phyloP scores from a whole-genome alignment of 768 basidiomycete genomes.

The Amanita molliuscula region DNA sequence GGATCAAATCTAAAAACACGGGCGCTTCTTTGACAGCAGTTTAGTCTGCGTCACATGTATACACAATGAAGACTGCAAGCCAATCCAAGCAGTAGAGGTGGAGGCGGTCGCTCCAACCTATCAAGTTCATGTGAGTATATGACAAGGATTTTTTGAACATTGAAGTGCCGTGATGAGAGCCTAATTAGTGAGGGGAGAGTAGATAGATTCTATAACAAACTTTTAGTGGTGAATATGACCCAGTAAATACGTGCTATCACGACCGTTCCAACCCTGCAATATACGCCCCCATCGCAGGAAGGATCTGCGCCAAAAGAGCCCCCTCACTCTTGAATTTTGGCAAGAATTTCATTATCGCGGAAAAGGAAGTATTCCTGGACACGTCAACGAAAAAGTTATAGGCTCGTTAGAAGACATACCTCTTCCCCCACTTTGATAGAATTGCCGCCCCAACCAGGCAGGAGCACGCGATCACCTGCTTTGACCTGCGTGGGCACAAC shows the following conservation, averaged over 20 bases:
- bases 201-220: constrained; percentile 1
- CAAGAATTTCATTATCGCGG: constrained; percentile 91
- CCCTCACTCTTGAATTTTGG: constrained; percentile 85
- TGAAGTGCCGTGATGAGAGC: background rate
- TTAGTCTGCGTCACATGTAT: background rate
- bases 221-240: background rate
- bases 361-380: constrained; percentile 87
- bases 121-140: too few relatives aligned
- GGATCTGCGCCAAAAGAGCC: background rate
- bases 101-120: too few relatives aligned
- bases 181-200: constrained; percentile 3
- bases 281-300: background rate
- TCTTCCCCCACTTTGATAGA: constrained; percentile 96
- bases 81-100: too few relatives aligned
- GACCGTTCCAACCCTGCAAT: too few relatives aligned
- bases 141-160: background rate
- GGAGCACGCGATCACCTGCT: constrained; percentile 84
- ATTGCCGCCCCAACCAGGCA: constrained; percentile 96
- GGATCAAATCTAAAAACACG: background rate
- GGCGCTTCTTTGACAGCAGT: background rate
- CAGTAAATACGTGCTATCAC: background rate
- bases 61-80: background rate
- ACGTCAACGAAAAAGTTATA: constrained; percentile 1
- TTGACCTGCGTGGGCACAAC: constrained; percentile 69
- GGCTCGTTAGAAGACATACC: constrained; percentile 35